These are phyloP conservation scores for Vitis vinifera DNA, from an alignment of 164 flowering plant species.

Conservation along the genomic window DNA sequence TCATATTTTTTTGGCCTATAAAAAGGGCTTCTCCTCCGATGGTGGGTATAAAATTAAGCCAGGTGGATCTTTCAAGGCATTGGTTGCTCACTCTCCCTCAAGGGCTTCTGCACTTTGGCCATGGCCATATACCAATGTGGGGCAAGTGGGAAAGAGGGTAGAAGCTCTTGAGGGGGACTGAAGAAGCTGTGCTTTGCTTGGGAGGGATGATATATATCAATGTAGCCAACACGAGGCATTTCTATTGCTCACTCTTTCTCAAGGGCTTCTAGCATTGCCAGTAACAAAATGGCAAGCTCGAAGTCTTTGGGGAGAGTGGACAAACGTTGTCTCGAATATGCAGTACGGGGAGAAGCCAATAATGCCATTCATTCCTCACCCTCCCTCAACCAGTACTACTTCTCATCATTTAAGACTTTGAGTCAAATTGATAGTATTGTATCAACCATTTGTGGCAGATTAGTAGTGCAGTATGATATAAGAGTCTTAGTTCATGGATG, in stretches of 20 bases:
- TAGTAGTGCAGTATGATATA: no score
- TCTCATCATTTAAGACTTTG: no score
- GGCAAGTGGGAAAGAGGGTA: background rate
- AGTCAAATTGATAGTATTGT: no score
- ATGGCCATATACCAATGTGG: no score
- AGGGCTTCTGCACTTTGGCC: conserved; percentile 30
- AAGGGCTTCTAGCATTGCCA: conserved; percentile 15
- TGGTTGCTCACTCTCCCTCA: conserved; percentile 49
- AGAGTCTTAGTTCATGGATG: no score
- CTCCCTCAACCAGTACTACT: conserved; percentile 11
- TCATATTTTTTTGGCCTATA: conserved; percentile 10
- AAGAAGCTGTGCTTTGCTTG: conserved; percentile 11
- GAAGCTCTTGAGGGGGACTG: conserved; percentile 24
- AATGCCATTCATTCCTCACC: conserved; percentile 12
- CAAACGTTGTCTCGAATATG: conserved; percentile 7
- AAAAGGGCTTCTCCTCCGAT: conserved; percentile 9
- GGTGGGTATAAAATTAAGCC: no score
- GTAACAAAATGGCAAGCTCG: background rate
- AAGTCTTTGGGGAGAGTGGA: conserved; percentile 22
- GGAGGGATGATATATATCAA: background rate
- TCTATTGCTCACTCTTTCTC: conserved; percentile 25
- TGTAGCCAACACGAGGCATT: conserved; percentile 2
- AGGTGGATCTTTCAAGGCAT: conserved; percentile 21
- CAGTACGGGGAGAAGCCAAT: no score
- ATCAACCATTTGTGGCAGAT: no score